These are phyloP conservation scores for Effrenium voratum DNA, from an alignment of 73 alveolate genomes.

Conservation along the genomic window DNA sequence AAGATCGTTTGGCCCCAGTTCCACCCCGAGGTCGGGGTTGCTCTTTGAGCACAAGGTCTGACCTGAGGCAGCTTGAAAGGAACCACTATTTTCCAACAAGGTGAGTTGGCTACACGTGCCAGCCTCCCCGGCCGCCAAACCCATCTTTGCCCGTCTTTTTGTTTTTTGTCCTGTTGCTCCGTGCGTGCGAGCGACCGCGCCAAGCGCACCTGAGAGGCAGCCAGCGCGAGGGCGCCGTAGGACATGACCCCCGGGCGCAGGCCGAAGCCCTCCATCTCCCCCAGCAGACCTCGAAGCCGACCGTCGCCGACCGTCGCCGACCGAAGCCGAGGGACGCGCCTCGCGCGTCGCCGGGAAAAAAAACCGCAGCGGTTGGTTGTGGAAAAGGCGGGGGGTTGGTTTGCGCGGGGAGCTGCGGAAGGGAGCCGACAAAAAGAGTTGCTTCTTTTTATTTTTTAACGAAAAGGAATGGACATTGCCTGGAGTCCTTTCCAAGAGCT, in stretches of 20 bases:
- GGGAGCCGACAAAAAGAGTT: too few relatives aligned
- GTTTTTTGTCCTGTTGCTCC: background rate
- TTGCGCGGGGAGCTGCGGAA: too few relatives aligned
- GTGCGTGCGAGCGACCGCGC: background rate
- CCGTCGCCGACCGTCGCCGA: background rate
- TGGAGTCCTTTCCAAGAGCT: too few relatives aligned
- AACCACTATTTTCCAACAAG: background rate
- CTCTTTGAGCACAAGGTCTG: too few relatives aligned
- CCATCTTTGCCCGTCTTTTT: background rate
- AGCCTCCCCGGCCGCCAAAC: background rate
- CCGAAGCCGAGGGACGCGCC: too few relatives aligned
- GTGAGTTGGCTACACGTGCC: background rate
- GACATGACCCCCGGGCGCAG: constrained; percentile 4
- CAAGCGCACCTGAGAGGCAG: constrained; percentile 34
- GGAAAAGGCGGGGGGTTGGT: background rate
- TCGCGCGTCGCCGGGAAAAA: background rate
- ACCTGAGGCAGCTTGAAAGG: background rate
- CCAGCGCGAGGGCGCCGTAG: constrained; percentile 28
- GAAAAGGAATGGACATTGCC: too few relatives aligned
- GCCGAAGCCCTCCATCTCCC: constrained; percentile 30
- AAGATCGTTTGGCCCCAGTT: too few relatives aligned
- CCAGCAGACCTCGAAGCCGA: background rate
- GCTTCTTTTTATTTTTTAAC: too few relatives aligned
- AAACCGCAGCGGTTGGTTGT: background rate
- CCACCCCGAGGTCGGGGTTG: too few relatives aligned